A percentile compares a stretch with the other conserved stretches of the same genome.
phyloP scores from a whole-genome alignment of 2,329 filamentous ascomycete genomes.

The Ciborinia camelliae region DNA sequence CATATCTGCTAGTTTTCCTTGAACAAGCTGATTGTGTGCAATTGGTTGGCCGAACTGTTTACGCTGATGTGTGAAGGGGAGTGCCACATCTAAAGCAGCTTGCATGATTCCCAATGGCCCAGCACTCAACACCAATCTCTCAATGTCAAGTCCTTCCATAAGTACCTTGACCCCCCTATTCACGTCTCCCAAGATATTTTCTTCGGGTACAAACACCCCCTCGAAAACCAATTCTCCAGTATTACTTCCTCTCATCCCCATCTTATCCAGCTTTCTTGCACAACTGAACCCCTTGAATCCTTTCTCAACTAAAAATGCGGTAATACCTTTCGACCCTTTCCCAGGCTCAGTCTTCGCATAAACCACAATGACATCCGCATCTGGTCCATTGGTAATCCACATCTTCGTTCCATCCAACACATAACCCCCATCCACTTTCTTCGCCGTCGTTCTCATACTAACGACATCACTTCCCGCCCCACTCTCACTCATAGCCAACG shows the following conservation, averaged over 20 bases:
- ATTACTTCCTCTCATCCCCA: constrained; percentile 96
- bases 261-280: constrained; percentile 89
- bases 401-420: constrained; percentile 75
- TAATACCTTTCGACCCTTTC: constrained; percentile 83
- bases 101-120: constrained; percentile 95
- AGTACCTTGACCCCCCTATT: constrained; percentile 85
- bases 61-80: constrained; percentile 85
- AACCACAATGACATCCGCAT: constrained; percentile 90
- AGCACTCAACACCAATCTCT: constrained; percentile 85
- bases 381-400: constrained; percentile 99
- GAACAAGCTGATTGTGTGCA: constrained; percentile 87
- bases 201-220: constrained; percentile 79
- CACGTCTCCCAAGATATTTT: constrained; percentile 75
- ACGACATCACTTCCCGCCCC: constrained; percentile 91
- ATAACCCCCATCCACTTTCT: constrained; percentile 78
- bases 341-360: constrained; percentile 91
- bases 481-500: constrained; percentile 92
- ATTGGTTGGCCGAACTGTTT: constrained; percentile 86
- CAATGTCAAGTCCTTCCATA: constrained; percentile 94
- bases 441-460: constrained; percentile 86
- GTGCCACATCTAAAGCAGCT: constrained; percentile 75
- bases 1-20: constrained; percentile 94
- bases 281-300: constrained; percentile 73
- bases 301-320: constrained; percentile 83
- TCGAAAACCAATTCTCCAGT: constrained; percentile 93